Evolutionary conservation across 73 alveolate genomes (phyloP), one percentile per base, ranked within the genome.

Genomic region (Uronychia binucleata): DNA sequence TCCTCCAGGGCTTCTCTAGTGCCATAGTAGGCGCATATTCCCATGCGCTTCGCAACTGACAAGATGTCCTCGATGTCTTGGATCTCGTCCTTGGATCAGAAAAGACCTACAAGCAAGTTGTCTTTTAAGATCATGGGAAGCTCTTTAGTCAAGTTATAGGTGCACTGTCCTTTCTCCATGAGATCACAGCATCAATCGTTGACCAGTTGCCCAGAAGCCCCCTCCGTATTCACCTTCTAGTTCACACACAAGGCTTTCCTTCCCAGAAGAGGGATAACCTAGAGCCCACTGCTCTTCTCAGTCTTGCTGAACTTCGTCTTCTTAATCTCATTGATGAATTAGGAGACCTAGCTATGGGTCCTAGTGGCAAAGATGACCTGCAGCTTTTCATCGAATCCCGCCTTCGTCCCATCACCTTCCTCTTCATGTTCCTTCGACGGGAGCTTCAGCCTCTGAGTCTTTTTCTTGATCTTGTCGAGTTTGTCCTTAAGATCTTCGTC

Each of bases 211-310:
- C 67, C 19, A 19, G n/a, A 11, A 0, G 57, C 78, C 30, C 58
- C 58, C n/a, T 14, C 30, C 0, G 78, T 58, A 28, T 86, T 81
- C 28, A 86, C 58, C 26, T 86, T 79, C 33, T 77, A 85, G 78
- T 86, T 79, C 31, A 86, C 87, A 59, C 92, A 86, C 30, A 86
- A 77, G 5, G 87, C 92, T 46, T 59, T 86, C 31, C 92, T 77
- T 0, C 87, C 77, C 14, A 79, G 57, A 1, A 86, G 30, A 31
- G 92, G 92, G 28, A 86, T 86, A 0, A 86, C 87, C 0, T 13
- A 25, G 14, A 86, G 67, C 67, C 67, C 67, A 46, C 19, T 5
- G 5, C 19, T 19, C 5, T 11, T 11, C 19, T 46, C 46, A 14
- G 29, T 30, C 5, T 77, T 27, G 77, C 78, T 26, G 34, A 76